These are phyloP conservation scores for Suillus americanus DNA, from an alignment of 768 basidiomycete genomes.

Conservation along the genomic window DNA sequence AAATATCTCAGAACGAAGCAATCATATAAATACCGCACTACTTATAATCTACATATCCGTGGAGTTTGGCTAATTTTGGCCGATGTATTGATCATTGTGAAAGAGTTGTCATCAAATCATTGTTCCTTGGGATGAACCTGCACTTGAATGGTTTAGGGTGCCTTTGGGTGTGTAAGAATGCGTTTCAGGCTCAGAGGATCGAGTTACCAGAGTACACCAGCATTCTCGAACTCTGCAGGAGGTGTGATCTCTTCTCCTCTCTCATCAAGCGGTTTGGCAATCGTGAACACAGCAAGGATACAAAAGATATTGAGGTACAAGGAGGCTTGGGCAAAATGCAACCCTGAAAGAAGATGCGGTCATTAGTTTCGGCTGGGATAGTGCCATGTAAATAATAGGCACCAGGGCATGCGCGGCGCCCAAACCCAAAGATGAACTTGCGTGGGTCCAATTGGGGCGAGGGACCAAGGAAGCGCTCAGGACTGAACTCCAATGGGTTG, in stretches of 20 bases:
- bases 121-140: neutral
- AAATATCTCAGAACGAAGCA: neutral
- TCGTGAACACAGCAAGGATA: constrained; percentile 37
- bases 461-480: constrained; percentile 23
- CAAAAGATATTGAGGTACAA: constrained; percentile 37
- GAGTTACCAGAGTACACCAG: neutral
- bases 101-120: neutral
- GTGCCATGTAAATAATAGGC: neutral
- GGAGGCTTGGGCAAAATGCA: constrained; percentile 32
- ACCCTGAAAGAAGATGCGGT: neutral
- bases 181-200: neutral
- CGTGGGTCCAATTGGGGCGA: constrained; percentile 15
- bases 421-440: constrained; percentile 18
- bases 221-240: neutral
- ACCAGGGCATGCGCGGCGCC: constrained; percentile 21
- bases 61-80: neutral
- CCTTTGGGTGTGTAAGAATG: neutral
- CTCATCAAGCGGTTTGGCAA: constrained; percentile 34
- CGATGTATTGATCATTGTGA: neutral
- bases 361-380: neutral
- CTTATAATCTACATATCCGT: no score
- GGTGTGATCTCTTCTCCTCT: neutral
- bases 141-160: neutral
- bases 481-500: constrained; percentile 20
- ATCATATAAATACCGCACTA: neutral